Conservation (phyloP, 2,329 filamentous ascomycete species). For the Furcasterigmium furcatum region DNA sequence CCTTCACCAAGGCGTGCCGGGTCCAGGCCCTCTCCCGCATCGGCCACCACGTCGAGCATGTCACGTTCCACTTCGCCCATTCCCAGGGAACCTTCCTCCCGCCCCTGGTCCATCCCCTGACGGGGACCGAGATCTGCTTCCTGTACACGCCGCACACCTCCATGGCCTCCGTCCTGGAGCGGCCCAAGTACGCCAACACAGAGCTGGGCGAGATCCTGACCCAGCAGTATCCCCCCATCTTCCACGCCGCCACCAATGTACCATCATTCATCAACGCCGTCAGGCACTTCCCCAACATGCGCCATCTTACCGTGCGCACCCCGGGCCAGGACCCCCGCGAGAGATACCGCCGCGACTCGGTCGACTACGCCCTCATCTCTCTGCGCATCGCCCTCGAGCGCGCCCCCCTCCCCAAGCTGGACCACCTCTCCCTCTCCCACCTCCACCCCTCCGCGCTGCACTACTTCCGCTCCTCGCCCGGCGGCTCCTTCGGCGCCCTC, state of each 20-base stretch:
- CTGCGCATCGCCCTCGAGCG: conserved; percentile 80
- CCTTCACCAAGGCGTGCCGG: conserved; percentile 71
- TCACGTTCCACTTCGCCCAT: conserved; percentile 77
- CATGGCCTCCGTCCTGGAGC: conserved; percentile 55
- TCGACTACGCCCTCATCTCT: conserved; percentile 88
- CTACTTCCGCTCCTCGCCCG: conserved; percentile 72
- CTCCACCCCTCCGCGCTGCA: conserved; percentile 74
- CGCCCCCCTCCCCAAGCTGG: conserved; percentile 61
- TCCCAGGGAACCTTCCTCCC: conserved; percentile 76
- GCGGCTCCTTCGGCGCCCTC: conserved; percentile 61
- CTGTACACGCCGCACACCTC: conserved; percentile 76
- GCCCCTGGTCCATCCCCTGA: conserved; percentile 75
- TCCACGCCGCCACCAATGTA: conserved; percentile 86
- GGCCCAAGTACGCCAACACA: conserved; percentile 75
- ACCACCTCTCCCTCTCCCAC: conserved; percentile 67
- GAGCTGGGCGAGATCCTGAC: conserved; percentile 80
- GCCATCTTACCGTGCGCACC: conserved; percentile 73
- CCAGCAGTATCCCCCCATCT: conserved; percentile 83
- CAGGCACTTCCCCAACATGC: conserved; percentile 63
- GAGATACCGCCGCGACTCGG: conserved; percentile 70
- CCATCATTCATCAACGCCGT: conserved; percentile 78
- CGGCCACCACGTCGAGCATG: conserved; percentile 73
- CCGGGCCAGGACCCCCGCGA: conserved; percentile 67
- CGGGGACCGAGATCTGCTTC: conserved; percentile 75
- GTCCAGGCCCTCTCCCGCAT: conserved; percentile 74